phyloP scores from a whole-genome alignment of 2,329 filamentous ascomycete genomes.

The Aspergillus nomiae region DNA sequence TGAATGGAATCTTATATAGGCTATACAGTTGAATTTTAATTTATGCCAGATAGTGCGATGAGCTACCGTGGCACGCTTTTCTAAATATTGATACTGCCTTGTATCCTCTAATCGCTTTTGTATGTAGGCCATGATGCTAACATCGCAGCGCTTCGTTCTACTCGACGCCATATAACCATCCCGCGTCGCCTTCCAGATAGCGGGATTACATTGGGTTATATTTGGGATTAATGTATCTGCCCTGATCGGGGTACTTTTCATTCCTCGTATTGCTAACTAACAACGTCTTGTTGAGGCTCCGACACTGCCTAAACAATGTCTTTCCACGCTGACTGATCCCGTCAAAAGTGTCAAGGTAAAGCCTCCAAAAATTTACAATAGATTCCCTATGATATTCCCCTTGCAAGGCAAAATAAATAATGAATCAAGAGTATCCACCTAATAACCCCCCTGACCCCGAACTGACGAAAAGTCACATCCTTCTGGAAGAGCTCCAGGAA shows the following conservation, averaged over 20 bases:
- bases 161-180: too few species aligned
- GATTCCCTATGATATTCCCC: too few species aligned
- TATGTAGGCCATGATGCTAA: background rate
- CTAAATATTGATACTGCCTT: background rate
- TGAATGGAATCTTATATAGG: background rate
- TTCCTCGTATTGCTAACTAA: too few species aligned
- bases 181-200: too few species aligned
- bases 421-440: background rate
- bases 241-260: too few species aligned
- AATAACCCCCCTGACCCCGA: background rate
- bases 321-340: too few species aligned
- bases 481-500: conserved; percentile 2
- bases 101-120: background rate
- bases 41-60: background rate
- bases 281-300: too few species aligned
- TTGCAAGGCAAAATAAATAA: background rate
- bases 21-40: background rate
- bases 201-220: too few species aligned
- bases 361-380: too few species aligned
- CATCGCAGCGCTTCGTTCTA: background rate
- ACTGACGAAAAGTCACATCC: conserved; percentile 6
- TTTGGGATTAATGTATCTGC: too few species aligned
- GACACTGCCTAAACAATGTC: too few species aligned
- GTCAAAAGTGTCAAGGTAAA: too few species aligned
- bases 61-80: background rate